A percentile compares a stretch with the other conserved stretches of the same genome.
Evolutionary conservation across 495 filamentous ascomycete genomes (phyloP).

Genomic region (Saxophila tyrrhenica): DNA sequence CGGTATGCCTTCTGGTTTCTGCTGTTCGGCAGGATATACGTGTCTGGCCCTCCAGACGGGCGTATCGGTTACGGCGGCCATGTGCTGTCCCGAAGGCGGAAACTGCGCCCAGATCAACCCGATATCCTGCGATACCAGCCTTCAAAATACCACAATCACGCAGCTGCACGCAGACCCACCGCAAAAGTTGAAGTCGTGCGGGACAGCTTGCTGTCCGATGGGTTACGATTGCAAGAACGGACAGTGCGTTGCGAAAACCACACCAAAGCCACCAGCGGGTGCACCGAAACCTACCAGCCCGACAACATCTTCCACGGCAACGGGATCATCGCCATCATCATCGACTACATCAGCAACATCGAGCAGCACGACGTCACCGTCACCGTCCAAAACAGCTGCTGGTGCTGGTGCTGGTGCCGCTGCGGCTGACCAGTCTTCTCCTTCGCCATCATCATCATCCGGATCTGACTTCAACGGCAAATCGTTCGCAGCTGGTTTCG

Average conservation of each 20-base stretch:
- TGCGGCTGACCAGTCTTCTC: too few species aligned
- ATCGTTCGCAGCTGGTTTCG: conserved; percentile 51
- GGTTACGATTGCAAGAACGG: conserved; percentile 57
- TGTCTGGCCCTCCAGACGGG: conserved; percentile 54
- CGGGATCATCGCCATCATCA: too few species aligned
- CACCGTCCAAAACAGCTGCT: neutral
- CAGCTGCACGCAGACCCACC: conserved; percentile 45
- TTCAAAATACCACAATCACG: conserved; percentile 54
- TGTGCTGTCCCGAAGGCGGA: conserved; percentile 62
- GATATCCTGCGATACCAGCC: conserved; percentile 57
- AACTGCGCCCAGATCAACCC: conserved; percentile 56
- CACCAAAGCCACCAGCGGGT: neutral
- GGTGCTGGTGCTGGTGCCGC: neutral
- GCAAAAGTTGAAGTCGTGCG: conserved; percentile 17
- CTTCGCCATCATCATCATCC: too few species aligned
- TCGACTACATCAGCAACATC: neutral
- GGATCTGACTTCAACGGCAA: conserved; percentile 36
- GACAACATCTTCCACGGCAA: conserved; percentile 5
- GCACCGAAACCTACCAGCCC: conserved; percentile 25
- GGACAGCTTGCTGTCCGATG: conserved; percentile 56
- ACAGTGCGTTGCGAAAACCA: conserved; percentile 31
- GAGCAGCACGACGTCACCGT: neutral
- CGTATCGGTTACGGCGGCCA: conserved; percentile 43
- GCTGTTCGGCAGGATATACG: conserved; percentile 51
- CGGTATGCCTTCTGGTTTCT: conserved; percentile 58